phyloP scores from a whole-genome alignment of 2,329 filamentous ascomycete species.

The Penicillium sp. region DNA sequence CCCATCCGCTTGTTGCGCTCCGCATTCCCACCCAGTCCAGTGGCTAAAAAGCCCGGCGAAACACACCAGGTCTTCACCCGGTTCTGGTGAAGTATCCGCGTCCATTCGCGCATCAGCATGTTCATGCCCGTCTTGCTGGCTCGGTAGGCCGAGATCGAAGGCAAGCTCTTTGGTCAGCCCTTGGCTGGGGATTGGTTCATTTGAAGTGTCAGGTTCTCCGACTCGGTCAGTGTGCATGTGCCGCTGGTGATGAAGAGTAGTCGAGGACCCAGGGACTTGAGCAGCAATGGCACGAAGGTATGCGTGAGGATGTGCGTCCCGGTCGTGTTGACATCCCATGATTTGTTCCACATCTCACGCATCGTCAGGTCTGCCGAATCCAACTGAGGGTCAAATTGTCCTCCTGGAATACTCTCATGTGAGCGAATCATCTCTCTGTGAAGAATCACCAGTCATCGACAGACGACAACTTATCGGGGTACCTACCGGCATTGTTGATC shows the following conservation, averaged over 20 bases:
- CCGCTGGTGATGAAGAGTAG: not conserved
- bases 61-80: not conserved
- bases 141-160: not conserved
- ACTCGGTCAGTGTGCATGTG: not conserved
- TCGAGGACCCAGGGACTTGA: not conserved
- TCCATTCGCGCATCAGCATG: conserved; percentile 6
- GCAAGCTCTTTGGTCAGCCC: not conserved
- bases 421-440: not conserved
- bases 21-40: not conserved
- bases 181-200: not conserved
- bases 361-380: not conserved
- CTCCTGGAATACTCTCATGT: not conserved
- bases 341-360: not conserved
- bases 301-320: not conserved
- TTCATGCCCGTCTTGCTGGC: conserved; percentile 4
- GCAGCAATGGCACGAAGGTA: conserved; percentile 2
- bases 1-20: not conserved
- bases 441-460: not conserved
- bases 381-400: not conserved
- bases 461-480: too few species aligned
- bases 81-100: not conserved
- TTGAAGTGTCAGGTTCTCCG: not conserved
- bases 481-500: not conserved
- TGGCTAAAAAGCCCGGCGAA: conserved; percentile 5
- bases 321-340: conserved; percentile 2